Base-by-base conservation (phyloP, 441 rosid genomes). In the Eugenia klotzschiana region DNA sequence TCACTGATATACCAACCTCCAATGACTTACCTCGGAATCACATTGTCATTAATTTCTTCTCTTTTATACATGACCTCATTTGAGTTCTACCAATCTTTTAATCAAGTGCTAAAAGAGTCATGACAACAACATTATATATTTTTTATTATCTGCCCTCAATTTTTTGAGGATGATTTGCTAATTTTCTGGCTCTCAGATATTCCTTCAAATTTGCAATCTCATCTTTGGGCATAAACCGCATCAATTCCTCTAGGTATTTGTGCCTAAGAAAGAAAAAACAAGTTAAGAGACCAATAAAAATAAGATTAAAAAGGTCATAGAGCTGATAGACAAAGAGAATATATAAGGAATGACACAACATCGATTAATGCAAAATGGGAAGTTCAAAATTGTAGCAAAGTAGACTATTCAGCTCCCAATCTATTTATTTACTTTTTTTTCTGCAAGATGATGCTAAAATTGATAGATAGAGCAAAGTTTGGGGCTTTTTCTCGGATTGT, bases 161-260 rank as follows among this genome's bases (percentile, higher is more conserved):
- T 84, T 29, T 79, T 80, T 25, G 80, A 81, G 25, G 82, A 79
- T 4, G 80, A 80, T 79, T 84, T 84, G 82, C 79, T 79, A 81
- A 84, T 84, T 54, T 43, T 50, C 1, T 79, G 53, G 79, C 82
- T 79, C 80, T 84, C 85, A 1, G 64, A 58, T 55, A 82, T 82
- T 57, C 79, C 85, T 57, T 84, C 85, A 51, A 84, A 84, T 22
- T 46, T 84, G n/a, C 64, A n/a, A 64, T 82, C 56, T 84, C 85
- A 13, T 84, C 82, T 16, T 84, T 82, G 14, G 54, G 41, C 85
- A 84, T 84, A 81, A 84, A 84, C 12, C 85, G 79, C 85, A 79
- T 84, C 82, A 84, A 64, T 60, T 84, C 82, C 27, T 84, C 53
- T 11, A 57, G 18, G 20, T 2, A 79, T 23, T 79, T 84, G 79